These are phyloP conservation scores for Fusarium palustre DNA, from an alignment of 2,329 filamentous ascomycete species.

Conservation along the genomic window DNA sequence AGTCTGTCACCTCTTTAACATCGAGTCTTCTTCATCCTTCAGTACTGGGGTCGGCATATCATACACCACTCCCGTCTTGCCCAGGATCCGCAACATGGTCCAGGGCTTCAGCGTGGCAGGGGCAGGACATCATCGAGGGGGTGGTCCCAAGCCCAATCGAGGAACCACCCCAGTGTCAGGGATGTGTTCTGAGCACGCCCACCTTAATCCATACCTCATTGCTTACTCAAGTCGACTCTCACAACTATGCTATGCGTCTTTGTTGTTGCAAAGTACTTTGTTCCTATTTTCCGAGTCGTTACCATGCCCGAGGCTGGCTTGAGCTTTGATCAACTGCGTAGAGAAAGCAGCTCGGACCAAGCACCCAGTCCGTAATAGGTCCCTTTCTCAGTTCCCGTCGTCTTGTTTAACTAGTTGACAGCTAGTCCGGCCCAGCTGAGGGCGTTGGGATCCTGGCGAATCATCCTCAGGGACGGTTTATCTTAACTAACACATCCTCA, in stretches of 20 bases:
- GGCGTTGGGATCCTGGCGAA: constrained; percentile 36
- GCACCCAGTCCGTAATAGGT: constrained; percentile 22
- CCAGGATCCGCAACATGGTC: constrained; percentile 34
- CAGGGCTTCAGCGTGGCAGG: constrained; percentile 14
- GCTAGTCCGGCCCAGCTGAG: constrained; percentile 30
- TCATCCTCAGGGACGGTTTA: constrained; percentile 38
- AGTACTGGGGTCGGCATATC: constrained; percentile 11
- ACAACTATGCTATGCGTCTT: constrained; percentile 24
- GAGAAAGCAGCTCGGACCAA: constrained; percentile 9
- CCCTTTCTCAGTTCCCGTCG: constrained; percentile 5
- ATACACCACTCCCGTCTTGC: constrained; percentile 23
- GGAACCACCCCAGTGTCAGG: constrained; percentile 19
- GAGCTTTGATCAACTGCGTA: constrained; percentile 21
- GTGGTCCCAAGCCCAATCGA: constrained; percentile 16
- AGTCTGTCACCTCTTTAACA: constrained; percentile 15
- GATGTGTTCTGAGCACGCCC: constrained; percentile 16
- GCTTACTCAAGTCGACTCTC: constrained; percentile 5
- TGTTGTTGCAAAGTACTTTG: constrained; percentile 13
- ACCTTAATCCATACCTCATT: constrained; percentile 21
- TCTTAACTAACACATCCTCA: constrained; percentile 39
- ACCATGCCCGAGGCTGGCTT: constrained; percentile 7
- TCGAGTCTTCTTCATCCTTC: neutral
- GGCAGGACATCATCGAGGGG: constrained; percentile 3
- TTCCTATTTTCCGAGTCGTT: constrained; percentile 11
- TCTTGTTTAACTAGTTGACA: constrained; percentile 35